A percentile compares a stretch with the other conserved stretches of the same genome.
These are phyloP conservation scores for Rickenella mellea DNA, from an alignment of 768 basidiomycete genomes.

Conservation along the genomic window DNA sequence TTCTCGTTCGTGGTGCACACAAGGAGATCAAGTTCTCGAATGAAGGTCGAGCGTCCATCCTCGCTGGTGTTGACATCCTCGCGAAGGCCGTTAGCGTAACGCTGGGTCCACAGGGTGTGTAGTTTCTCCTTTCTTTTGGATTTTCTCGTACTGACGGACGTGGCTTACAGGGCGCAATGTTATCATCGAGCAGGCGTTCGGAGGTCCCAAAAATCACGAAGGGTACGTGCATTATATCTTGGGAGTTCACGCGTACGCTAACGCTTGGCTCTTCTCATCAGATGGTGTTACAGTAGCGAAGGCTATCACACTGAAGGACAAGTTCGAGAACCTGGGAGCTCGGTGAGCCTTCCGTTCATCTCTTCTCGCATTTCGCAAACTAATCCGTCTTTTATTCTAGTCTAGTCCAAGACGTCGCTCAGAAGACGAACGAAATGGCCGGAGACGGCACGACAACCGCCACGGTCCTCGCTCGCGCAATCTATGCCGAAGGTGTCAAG, in stretches of 20 bases:
- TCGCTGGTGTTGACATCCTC: slow-evolving; percentile 93
- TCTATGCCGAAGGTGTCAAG: slow-evolving; percentile 98
- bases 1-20: slow-evolving; percentile 64
- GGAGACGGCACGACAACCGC: slow-evolving; percentile 98
- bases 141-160: slow-evolving; percentile 9
- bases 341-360: slow-evolving; percentile 47
- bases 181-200: slow-evolving; percentile 91
- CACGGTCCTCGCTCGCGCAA: slow-evolving; percentile 92
- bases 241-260: background rate
- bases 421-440: slow-evolving; percentile 93
- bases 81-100: slow-evolving; percentile 96
- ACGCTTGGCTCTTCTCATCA: slow-evolving; percentile 16
- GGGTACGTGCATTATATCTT: slow-evolving; percentile 36
- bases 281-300: slow-evolving; percentile 99
- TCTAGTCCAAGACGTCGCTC: slow-evolving; percentile 90
- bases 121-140: background rate
- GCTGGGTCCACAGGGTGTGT: slow-evolving; percentile 85
- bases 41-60: slow-evolving; percentile 86
- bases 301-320: slow-evolving; percentile 88
- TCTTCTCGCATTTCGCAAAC: background rate
- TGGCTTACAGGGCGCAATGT: slow-evolving; percentile 74
- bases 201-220: slow-evolving; percentile 94
- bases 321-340: slow-evolving; percentile 97
- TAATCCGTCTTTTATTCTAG: slow-evolving; percentile 27
- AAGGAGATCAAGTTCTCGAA: slow-evolving; percentile 98